Conservation (phyloP, 1,139 yeast species). For the Candida labiduridarum region DNA sequence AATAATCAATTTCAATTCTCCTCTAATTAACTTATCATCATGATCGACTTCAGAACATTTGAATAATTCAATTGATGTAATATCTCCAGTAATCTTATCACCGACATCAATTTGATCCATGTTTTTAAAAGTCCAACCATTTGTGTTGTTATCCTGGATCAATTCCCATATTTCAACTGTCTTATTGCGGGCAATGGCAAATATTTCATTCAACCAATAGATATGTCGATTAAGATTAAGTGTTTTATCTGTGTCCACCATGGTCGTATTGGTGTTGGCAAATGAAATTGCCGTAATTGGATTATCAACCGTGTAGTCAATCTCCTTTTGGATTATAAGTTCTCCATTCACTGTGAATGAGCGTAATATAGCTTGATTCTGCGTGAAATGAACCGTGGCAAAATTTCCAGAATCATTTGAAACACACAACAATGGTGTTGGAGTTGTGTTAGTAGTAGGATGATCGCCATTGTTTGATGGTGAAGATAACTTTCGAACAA, state of each 20-base stretch:
- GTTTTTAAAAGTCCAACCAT: constrained; percentile 27
- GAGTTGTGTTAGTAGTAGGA: constrained; percentile 7
- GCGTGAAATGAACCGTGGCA: constrained; percentile 30
- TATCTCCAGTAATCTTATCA: constrained; percentile 18
- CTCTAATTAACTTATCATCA: constrained; percentile 40
- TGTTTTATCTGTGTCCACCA: constrained; percentile 27
- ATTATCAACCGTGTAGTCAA: constrained; percentile 18
- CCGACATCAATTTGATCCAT: constrained; percentile 22
- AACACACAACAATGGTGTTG: constrained; percentile 38
- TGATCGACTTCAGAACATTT: constrained; percentile 35
- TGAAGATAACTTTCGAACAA: constrained; percentile 44
- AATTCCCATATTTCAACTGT: constrained; percentile 31
- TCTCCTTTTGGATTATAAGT: constrained; percentile 23
- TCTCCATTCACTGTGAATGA: constrained; percentile 62
- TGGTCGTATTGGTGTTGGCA: constrained; percentile 34
- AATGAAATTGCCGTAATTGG: constrained; percentile 29
- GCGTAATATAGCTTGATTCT: constrained; percentile 24
- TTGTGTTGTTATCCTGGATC: constrained; percentile 12
- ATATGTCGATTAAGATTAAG: constrained; percentile 30
- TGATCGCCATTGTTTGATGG: constrained; percentile 4
- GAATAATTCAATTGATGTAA: constrained; percentile 32
- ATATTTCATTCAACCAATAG: constrained; percentile 42
- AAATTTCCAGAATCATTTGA: constrained; percentile 61
- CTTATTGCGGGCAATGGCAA: constrained; percentile 29
- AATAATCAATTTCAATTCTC: constrained; percentile 31